phyloP scores from a whole-genome alignment of 805 yeast genomes.

The Ascoidea tarda region DNA sequence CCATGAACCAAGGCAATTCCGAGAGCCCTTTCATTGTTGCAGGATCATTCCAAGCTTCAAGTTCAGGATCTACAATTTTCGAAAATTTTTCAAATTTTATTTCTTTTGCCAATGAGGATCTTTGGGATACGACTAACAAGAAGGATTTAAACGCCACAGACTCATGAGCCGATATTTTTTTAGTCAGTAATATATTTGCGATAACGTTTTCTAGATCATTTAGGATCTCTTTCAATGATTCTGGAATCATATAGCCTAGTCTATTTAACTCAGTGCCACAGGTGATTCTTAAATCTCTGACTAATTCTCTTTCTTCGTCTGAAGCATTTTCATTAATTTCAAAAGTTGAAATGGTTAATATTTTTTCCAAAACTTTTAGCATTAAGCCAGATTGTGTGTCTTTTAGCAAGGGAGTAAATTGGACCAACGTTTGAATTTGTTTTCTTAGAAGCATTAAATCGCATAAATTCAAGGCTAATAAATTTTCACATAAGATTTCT shows the following conservation, averaged over 20 bases:
- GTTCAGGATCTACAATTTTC: conserved; percentile 84
- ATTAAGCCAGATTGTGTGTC: conserved; percentile 33
- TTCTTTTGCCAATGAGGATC: conserved; percentile 63
- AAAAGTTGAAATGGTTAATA: conserved; percentile 71
- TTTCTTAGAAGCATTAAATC: conserved; percentile 76
- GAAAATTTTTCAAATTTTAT: conserved; percentile 53
- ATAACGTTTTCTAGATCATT: conserved; percentile 75
- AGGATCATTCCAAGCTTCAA: conserved; percentile 86
- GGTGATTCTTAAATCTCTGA: conserved; percentile 77
- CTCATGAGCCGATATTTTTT: conserved; percentile 78
- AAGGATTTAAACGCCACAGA: conserved; percentile 90
- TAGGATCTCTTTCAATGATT: conserved; percentile 66
- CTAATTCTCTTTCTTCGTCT: conserved; percentile 68
- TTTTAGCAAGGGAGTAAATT: conserved; percentile 81
- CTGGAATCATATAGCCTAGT: conserved; percentile 91
- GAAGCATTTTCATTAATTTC: conserved; percentile 42
- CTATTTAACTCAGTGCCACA: conserved; percentile 93
- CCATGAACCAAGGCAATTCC: conserved; percentile 97
- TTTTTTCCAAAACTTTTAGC: conserved; percentile 76
- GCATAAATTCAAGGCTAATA: conserved; percentile 59
- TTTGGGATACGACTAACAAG: conserved; percentile 77
- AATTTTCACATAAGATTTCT: conserved; percentile 57
- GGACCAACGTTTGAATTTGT: conserved; percentile 83
- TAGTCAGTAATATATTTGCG: conserved; percentile 47
- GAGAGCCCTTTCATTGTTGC: conserved; percentile 78